These are phyloP conservation scores for Aspergillus intermedius DNA, from an alignment of 2,329 filamentous ascomycete species.

Conservation along the genomic window DNA sequence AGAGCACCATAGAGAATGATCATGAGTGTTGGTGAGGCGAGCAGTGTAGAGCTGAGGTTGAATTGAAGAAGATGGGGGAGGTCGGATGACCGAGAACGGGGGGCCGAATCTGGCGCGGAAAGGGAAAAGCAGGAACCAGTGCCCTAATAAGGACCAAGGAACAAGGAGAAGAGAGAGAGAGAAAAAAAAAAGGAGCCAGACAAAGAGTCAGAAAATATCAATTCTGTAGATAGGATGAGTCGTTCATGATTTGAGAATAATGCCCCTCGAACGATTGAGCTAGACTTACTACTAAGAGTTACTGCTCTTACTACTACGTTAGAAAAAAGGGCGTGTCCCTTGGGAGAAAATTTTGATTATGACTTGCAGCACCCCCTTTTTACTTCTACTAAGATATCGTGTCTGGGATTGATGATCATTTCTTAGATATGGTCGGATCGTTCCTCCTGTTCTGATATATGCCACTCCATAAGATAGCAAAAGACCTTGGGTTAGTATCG, in stretches of 20 bases:
- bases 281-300: neutral
- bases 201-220: neutral
- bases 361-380: neutral
- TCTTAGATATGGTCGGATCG: too few species aligned
- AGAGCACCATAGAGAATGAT: too few species aligned
- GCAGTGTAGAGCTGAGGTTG: constrained; percentile 2
- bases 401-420: neutral
- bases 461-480: neutral
- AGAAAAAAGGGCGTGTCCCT: neutral
- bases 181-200: neutral
- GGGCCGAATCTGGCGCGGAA: neutral
- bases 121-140: neutral
- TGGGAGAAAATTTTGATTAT: neutral
- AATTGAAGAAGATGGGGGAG: neutral
- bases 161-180: constrained; percentile 1
- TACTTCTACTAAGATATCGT: neutral
- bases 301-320: neutral
- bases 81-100: neutral
- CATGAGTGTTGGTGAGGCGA: neutral
- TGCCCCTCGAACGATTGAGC: neutral
- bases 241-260: too few species aligned
- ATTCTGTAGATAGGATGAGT: neutral
- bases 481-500: neutral
- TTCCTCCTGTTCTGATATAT: neutral
- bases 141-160: neutral